Evolutionary conservation across 2,329 filamentous ascomycete genomes (phyloP).

Genomic region (Talaromyces sp.): DNA sequence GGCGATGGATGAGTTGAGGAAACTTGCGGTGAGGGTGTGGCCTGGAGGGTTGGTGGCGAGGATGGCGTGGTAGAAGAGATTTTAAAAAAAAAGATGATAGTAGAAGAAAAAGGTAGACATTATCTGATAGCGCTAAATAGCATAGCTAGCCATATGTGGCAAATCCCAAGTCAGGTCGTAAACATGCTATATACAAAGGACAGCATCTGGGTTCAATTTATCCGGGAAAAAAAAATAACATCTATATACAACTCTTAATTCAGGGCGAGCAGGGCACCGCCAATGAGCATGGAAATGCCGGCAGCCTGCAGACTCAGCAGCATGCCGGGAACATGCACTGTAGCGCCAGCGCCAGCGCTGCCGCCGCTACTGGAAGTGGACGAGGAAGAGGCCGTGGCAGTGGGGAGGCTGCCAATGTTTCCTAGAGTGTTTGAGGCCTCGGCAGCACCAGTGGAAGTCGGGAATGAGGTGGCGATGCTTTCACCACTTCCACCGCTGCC

Average conservation of each 20-base stretch:
- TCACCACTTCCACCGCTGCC: not conserved
- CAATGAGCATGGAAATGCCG: not conserved
- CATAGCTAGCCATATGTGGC: too few relatives aligned
- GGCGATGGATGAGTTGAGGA: slow-evolving; percentile 49
- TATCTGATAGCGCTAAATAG: not conserved
- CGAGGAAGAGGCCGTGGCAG: not conserved
- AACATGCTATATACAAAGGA: not conserved
- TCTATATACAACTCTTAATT: not conserved
- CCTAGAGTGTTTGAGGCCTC: not conserved
- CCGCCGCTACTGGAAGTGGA: not conserved
- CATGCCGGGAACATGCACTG: not conserved
- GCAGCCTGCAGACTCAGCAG: not conserved
- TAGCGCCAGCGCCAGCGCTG: not conserved
- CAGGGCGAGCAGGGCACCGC: not conserved
- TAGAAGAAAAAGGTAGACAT: not conserved
- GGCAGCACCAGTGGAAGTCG: not conserved
- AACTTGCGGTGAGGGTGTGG: slow-evolving; percentile 43
- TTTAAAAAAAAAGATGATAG: too few relatives aligned
- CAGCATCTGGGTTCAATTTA: not conserved
- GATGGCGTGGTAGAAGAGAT: slow-evolving; percentile 41
- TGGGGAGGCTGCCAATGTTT: not conserved
- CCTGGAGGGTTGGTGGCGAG: slow-evolving; percentile 42
- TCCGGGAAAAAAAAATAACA: not conserved
- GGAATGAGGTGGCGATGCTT: not conserved
- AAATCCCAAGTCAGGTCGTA: not conserved